A percentile compares a stretch with the other conserved stretches of the same genome.
phyloP scores from a whole-genome alignment of 2,329 filamentous ascomycete genomes.

The Botrytis pseudocinerea region DNA sequence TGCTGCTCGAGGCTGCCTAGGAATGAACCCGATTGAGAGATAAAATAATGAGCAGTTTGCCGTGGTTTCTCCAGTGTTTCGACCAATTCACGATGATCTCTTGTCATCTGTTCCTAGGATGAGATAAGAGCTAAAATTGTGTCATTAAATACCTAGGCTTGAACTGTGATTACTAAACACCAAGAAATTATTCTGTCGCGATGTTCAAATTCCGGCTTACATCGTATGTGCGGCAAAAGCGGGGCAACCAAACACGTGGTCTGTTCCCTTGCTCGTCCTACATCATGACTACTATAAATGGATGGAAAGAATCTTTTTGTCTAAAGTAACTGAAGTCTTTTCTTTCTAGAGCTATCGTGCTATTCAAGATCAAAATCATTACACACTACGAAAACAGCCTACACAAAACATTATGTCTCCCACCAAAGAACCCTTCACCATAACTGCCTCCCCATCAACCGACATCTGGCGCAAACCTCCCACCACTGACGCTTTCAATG shows the following conservation, averaged over 20 bases:
- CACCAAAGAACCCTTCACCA: constrained; percentile 15
- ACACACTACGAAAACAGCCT: background rate
- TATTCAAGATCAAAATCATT: background rate
- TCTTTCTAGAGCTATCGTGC: background rate
- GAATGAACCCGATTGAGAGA: background rate
- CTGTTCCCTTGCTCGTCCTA: background rate
- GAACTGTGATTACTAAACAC: background rate
- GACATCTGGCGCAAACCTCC: constrained; percentile 24
- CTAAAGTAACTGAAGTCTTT: background rate
- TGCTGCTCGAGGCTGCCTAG: background rate
- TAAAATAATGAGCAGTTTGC: background rate
- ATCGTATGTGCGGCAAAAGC: background rate
- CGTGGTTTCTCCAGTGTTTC: background rate
- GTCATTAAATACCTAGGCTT: background rate
- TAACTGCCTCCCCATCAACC: constrained; percentile 4
- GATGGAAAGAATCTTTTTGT: background rate
- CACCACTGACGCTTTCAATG: constrained; percentile 17
- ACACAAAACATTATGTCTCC: background rate
- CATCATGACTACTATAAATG: constrained; percentile 3
- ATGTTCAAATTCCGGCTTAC: background rate
- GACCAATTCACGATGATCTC: background rate
- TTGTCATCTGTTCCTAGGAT: no score
- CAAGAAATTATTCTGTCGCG: background rate
- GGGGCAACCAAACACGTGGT: constrained; percentile 1
- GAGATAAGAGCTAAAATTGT: background rate